Percentiles rank a stretch among this genome's conserved stretches.
Evolutionary conservation across 768 basidiomycete genomes (phyloP).

Genomic region (Psilocybe cyanescens): DNA sequence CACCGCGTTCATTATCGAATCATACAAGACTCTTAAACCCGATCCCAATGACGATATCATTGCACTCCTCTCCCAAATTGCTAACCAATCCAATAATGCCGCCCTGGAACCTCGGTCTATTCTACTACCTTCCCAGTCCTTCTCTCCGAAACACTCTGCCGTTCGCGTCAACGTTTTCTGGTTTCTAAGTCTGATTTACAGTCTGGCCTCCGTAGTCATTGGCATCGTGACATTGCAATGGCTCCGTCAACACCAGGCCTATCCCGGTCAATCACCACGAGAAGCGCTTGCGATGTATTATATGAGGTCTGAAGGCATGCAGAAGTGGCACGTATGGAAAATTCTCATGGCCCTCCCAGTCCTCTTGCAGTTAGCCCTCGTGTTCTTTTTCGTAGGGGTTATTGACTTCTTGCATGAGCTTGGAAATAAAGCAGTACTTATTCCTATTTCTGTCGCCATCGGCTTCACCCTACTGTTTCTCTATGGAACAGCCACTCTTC

Average conservation of each 20-base stretch:
- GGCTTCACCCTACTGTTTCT: not conserved
- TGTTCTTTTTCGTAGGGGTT: constrained; percentile 30
- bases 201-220: too few species aligned
- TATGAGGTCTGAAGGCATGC: constrained; percentile 27
- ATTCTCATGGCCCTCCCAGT: constrained; percentile 26
- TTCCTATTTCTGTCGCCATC: not conserved
- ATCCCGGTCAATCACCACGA: not conserved
- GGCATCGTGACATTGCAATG: not conserved
- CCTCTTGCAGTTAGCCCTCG: constrained; percentile 26
- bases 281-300: constrained; percentile 15
- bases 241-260: constrained; percentile 7
- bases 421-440: not conserved
- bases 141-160: too few species aligned
- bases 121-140: too few species aligned
- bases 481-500: not conserved
- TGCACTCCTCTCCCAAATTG: too few species aligned
- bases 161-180: too few species aligned
- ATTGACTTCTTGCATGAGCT: constrained; percentile 19
- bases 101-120: too few species aligned
- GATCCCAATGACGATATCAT: too few species aligned
- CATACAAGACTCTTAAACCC: too few species aligned
- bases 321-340: constrained; percentile 24
- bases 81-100: too few species aligned
- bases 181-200: too few species aligned
- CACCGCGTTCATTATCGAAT: too few species aligned